Conservation (phyloP, 1,284 basidiomycete genomes). For the Uromyces viciae-fabae region DNA sequence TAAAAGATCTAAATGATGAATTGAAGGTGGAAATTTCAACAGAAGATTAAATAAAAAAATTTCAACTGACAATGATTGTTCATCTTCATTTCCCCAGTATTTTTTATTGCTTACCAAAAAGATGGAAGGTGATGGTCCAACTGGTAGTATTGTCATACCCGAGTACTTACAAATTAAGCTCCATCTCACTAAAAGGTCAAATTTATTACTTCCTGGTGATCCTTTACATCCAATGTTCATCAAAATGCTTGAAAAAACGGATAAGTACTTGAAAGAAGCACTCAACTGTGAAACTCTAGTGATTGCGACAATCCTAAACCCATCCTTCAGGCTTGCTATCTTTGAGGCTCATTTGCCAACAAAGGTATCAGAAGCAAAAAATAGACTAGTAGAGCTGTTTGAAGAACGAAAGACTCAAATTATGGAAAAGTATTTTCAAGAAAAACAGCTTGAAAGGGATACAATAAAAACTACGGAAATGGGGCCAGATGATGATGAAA, state of each 20-base stretch:
- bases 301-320: conserved; percentile 17
- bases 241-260: conserved; percentile 2
- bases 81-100: background rate
- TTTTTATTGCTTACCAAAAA: conserved; percentile 17
- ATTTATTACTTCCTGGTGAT: background rate
- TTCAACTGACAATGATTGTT: background rate
- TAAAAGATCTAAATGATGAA: conserved; percentile 17
- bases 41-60: background rate
- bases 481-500: background rate
- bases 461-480: background rate
- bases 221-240: conserved; percentile 9
- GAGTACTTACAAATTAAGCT: conserved; percentile 3
- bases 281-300: background rate
- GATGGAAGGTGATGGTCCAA: conserved; percentile 23
- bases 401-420: conserved; percentile 16
- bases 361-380: conserved; percentile 1
- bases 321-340: background rate
- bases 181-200: background rate
- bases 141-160: conserved; percentile 12
- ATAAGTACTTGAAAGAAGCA: conserved; percentile 21
- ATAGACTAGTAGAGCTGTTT: conserved; percentile 7
- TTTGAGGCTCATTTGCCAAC: background rate
- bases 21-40: conserved; percentile 5
- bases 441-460: conserved; percentile 5
- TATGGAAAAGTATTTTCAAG: background rate